phyloP scores from a whole-genome alignment of 331 rosid species.

The Quercus lobata region DNA sequence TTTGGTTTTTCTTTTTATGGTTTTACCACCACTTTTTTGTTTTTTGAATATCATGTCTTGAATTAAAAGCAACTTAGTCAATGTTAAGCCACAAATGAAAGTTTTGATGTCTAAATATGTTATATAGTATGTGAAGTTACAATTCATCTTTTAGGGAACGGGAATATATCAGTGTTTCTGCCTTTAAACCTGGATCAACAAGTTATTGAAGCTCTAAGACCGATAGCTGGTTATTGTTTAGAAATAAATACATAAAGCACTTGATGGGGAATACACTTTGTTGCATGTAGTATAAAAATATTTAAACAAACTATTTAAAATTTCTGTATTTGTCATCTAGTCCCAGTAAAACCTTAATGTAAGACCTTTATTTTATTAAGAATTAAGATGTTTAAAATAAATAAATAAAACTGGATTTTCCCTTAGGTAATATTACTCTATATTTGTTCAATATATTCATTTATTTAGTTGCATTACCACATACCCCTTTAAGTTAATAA shows the following conservation, averaged over 20 bases:
- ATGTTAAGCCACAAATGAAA: neutral
- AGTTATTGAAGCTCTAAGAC: neutral
- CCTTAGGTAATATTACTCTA: neutral
- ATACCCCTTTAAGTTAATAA: neutral
- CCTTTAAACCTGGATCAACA: neutral
- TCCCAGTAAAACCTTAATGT: neutral
- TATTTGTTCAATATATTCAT: neutral
- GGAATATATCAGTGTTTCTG: neutral
- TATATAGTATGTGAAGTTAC: neutral
- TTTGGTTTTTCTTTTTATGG: neutral
- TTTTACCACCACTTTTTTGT: neutral
- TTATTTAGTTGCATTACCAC: neutral
- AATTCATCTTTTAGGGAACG: neutral
- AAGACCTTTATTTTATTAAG: neutral
- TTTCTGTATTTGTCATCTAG: neutral
- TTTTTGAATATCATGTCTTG: neutral
- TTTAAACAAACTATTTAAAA: neutral
- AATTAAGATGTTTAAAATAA: neutral
- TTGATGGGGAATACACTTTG: neutral
- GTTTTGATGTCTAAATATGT: neutral
- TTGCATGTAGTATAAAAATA: neutral
- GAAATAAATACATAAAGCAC: neutral
- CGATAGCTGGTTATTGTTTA: neutral
- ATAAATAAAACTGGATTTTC: neutral
- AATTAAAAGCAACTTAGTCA: slow-evolving; percentile 1